Percentiles rank a stretch among this genome's conserved stretches.
Conservation (phyloP, 257 asterid genomes). For the Scutellaria galericulata region DNA sequence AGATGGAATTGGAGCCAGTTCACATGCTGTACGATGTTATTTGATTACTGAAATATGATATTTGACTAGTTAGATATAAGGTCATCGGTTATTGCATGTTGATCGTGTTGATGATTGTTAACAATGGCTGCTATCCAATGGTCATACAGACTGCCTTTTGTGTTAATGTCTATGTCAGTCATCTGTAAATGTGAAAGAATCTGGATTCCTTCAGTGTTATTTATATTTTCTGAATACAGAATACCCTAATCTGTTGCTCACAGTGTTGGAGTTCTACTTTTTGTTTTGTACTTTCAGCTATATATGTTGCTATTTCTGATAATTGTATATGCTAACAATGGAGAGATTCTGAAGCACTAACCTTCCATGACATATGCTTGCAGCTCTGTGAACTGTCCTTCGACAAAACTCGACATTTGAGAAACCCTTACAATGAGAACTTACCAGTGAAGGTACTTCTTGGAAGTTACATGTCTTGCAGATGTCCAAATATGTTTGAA, state of each 20-base stretch:
- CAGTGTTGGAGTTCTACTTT: neutral
- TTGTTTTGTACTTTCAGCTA: slow-evolving; percentile 10
- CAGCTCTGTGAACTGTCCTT: slow-evolving; percentile 95
- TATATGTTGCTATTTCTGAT: slow-evolving; percentile 15
- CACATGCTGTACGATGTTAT: neutral
- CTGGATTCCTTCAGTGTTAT: neutral
- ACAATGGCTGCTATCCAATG: neutral
- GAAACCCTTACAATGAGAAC: slow-evolving; percentile 87
- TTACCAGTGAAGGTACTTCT: slow-evolving; percentile 83
- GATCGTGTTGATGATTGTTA: slow-evolving; percentile 12
- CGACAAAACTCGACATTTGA: slow-evolving; percentile 83
- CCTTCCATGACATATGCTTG: slow-evolving; percentile 37
- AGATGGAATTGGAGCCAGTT: slow-evolving; percentile 1
- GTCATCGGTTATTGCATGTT: slow-evolving; percentile 1
- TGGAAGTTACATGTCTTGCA: slow-evolving; percentile 23
- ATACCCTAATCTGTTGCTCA: slow-evolving; percentile 14
- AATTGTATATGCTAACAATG: neutral
- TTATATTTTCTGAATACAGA: slow-evolving; percentile 19
- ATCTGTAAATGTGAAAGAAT: neutral
- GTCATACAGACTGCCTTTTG: slow-evolving; percentile 1
- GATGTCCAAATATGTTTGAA: slow-evolving; percentile 19
- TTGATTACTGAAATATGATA: neutral
- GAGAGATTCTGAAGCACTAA: slow-evolving; percentile 24
- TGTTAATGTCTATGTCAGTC: slow-evolving; percentile 4
- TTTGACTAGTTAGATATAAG: slow-evolving; percentile 1